Percentiles rank a stretch among this genome's conserved stretches.
phyloP scores from a whole-genome alignment of 495 filamentous ascomycete species.

The Oidiodendron maius region DNA sequence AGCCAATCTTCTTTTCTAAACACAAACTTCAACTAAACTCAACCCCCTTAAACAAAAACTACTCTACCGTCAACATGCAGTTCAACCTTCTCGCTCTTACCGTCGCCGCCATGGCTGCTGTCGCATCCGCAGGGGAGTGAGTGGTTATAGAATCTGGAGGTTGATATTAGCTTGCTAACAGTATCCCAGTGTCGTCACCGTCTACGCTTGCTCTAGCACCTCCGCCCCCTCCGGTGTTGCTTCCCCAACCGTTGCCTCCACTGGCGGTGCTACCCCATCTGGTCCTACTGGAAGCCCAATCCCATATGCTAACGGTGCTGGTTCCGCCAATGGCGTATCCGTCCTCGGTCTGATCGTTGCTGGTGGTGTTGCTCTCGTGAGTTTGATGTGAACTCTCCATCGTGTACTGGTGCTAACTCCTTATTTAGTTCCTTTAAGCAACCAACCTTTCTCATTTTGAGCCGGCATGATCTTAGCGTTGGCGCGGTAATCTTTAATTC shows the following conservation, averaged over 20 bases:
- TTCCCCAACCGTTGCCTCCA: slow-evolving; percentile 15
- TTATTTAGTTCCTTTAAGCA: slow-evolving; percentile 19
- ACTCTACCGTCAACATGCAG: slow-evolving; percentile 24
- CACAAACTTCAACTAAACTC: not conserved
- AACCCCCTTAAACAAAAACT: slow-evolving; percentile 6
- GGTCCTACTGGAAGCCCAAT: slow-evolving; percentile 19
- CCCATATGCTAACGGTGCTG: slow-evolving; percentile 19
- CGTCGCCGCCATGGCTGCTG: slow-evolving; percentile 20
- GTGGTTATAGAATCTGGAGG: not conserved
- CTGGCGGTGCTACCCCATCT: slow-evolving; percentile 14
- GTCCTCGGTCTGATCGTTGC: slow-evolving; percentile 20
- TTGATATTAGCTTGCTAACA: slow-evolving; percentile 10
- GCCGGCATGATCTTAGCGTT: slow-evolving; percentile 8
- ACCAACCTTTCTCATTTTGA: slow-evolving; percentile 7
- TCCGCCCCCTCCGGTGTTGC: slow-evolving; percentile 8
- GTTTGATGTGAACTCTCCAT: not conserved
- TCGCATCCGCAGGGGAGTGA: slow-evolving; percentile 14
- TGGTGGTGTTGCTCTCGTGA: slow-evolving; percentile 23
- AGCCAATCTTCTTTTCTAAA: not conserved
- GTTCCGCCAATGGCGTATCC: slow-evolving; percentile 20
- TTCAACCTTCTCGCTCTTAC: slow-evolving; percentile 18
- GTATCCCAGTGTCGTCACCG: slow-evolving; percentile 17
- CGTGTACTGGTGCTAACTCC: not conserved
- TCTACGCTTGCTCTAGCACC: slow-evolving; percentile 16
- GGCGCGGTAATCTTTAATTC: slow-evolving; percentile 12